Percentiles rank a stretch among this genome's conserved stretches.
These are phyloP conservation scores for Peronospora belbahrii DNA, from an alignment of 352 stramenopile species.

Conservation along the genomic window DNA sequence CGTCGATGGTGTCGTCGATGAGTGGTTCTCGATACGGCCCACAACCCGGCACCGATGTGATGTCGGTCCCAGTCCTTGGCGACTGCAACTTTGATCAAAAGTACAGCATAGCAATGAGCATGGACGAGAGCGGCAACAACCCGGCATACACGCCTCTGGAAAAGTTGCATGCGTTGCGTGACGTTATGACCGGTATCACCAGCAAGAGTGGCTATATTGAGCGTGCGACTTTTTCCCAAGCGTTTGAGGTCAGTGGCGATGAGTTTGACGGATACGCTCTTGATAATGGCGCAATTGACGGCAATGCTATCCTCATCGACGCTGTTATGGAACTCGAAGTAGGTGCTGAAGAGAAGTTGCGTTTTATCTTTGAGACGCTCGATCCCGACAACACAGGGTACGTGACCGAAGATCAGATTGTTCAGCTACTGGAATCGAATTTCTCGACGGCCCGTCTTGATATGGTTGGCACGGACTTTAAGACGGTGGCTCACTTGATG, in stretches of 20 bases:
- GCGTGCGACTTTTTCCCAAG: constrained; percentile 64
- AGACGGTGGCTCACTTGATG: constrained; percentile 53
- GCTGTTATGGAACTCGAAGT: constrained; percentile 75
- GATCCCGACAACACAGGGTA: constrained; percentile 43
- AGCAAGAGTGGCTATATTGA: constrained; percentile 59
- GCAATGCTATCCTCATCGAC: constrained; percentile 73
- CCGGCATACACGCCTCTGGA: constrained; percentile 36
- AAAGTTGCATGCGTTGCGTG: constrained; percentile 58
- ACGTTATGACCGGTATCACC: constrained; percentile 70
- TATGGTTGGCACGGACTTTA: constrained; percentile 65
- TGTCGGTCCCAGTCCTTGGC: constrained; percentile 57
- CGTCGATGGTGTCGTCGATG: constrained; percentile 30
- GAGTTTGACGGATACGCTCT: constrained; percentile 54
- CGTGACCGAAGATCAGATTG: constrained; percentile 57
- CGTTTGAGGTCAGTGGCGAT: constrained; percentile 52
- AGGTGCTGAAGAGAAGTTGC: constrained; percentile 63
- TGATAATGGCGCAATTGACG: constrained; percentile 48
- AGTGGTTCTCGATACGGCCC: constrained; percentile 40
- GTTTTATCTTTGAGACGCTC: constrained; percentile 81
- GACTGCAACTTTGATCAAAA: constrained; percentile 64
- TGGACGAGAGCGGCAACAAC: constrained; percentile 33
- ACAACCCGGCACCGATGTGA: constrained; percentile 39
- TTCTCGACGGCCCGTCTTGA: constrained; percentile 67
- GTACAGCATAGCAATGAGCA: constrained; percentile 56
- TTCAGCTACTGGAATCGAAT: constrained; percentile 58